Conservation (phyloP, 805 yeast species). For the Wickerhamiella spandovensis region DNA sequence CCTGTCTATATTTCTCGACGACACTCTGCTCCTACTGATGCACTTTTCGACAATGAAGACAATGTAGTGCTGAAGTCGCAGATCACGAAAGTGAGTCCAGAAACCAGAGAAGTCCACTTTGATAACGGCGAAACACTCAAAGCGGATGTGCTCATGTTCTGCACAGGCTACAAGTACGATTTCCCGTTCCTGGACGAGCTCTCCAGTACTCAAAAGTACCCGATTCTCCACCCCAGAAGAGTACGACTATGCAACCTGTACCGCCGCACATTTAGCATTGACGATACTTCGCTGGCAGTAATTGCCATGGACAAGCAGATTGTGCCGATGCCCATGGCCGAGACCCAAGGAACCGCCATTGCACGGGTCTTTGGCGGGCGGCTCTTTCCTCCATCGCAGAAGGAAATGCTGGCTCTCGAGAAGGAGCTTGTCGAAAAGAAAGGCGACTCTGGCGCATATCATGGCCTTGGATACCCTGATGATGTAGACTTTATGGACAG, state of each 20-base stretch:
- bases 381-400: constrained; percentile 34
- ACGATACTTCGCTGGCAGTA: constrained; percentile 52
- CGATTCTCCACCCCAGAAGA: constrained; percentile 28
- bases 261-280: constrained; percentile 43
- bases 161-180: constrained; percentile 62
- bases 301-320: constrained; percentile 33
- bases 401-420: constrained; percentile 36
- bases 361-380: constrained; percentile 49
- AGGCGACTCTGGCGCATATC: constrained; percentile 39
- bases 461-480: constrained; percentile 39
- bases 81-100: constrained; percentile 25
- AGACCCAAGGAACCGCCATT: constrained; percentile 51
- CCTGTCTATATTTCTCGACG: constrained; percentile 38
- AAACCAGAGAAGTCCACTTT: constrained; percentile 31
- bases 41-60: constrained; percentile 22
- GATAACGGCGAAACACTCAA: constrained; percentile 34
- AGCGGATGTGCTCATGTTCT: constrained; percentile 49
- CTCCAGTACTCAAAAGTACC: constrained; percentile 21
- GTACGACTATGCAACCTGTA: constrained; percentile 38
- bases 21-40: constrained; percentile 28
- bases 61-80: constrained; percentile 29
- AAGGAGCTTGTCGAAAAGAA: constrained; percentile 27
- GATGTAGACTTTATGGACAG: constrained; percentile 47
- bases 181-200: constrained; percentile 42
- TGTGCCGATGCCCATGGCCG: constrained; percentile 26